phyloP scores from a whole-genome alignment of 805 yeast genomes.

The Candida koratica region DNA sequence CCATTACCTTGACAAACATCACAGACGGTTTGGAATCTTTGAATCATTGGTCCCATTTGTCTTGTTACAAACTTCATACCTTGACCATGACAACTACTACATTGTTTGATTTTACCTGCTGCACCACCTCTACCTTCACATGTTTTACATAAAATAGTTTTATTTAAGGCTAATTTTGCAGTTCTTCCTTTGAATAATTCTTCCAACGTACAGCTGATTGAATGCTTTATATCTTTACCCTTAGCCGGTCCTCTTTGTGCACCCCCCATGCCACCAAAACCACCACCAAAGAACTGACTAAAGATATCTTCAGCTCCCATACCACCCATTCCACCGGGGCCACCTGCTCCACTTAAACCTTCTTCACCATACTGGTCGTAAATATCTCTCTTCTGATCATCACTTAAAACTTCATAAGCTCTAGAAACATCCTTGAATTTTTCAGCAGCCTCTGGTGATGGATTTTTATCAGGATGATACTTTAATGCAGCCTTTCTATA shows the following conservation, averaged over 20 bases:
- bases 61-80: conserved; percentile 91
- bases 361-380: conserved; percentile 93
- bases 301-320: conserved; percentile 70
- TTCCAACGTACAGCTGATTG: conserved; percentile 80
- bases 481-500: conserved; percentile 78
- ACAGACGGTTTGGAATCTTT: conserved; percentile 94
- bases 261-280: conserved; percentile 53
- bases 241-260: conserved; percentile 79
- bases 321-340: conserved; percentile 56
- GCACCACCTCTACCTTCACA: conserved; percentile 98
- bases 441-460: conserved; percentile 89
- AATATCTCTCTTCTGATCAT: conserved; percentile 79
- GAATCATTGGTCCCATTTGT: conserved; percentile 99
- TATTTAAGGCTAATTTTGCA: conserved; percentile 89
- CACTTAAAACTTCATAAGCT: conserved; percentile 86
- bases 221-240: conserved; percentile 89
- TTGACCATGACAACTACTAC: conserved; percentile 83
- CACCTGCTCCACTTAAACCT: conserved; percentile 75
- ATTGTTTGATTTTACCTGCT: conserved; percentile 80
- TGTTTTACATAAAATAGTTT: conserved; percentile 79
- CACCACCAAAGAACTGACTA: conserved; percentile 77
- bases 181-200: conserved; percentile 93
- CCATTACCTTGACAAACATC: conserved; percentile 91
- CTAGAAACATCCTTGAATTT: conserved; percentile 86
- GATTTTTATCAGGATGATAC: conserved; percentile 80